Evolutionary conservation across 1,284 basidiomycete species (phyloP), one percentile per base, ranked within the genome.

Genomic region (Naganishia sp.): DNA sequence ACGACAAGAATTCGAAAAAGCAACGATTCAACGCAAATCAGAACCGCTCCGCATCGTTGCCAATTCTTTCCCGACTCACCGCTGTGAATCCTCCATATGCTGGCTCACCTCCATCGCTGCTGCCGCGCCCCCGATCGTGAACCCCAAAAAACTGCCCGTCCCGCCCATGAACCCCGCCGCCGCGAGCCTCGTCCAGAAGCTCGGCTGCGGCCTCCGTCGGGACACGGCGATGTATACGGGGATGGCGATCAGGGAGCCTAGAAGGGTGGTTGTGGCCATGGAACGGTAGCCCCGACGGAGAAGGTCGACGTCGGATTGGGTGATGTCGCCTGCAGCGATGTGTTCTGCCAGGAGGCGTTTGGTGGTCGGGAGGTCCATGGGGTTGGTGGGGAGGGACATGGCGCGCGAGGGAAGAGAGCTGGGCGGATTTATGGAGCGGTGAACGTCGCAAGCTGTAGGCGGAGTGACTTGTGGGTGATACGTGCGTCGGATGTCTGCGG

Each of bases 41-140:
- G 28, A 28, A 28, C 28, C 28, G 28, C 28, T 28, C 28, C 2
- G 5, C 28, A 28, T 28, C 28, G 3, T 28, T 28, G 28, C 28
- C 28, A 28, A 28, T 5, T 5, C 28, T 5, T 28, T 28, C 28
- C 28, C 28, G 28, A 72, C 72, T 69, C 68, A 72, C 74, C 72
- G 56, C 25, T 68, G 52, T n/a, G 70, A 58, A 65, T 76, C 73
- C n/a, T 64, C 62, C 74, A 77, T 76, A 41, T 75, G 70, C 13
- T 61, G 56, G 11, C 70, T 72, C 6, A 77, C 71, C 65, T 75
- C 72, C 53, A 72, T 54, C 3, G 74, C 70, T 2, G 69, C 73
- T 0, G 71, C 73, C 2, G 69, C 71, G 4, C 74, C 74, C 6
- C 73, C 75, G 9, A 74, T 58, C 11, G 72, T 71, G 47, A 75